These are phyloP conservation scores for Aureobasidium lini DNA, from an alignment of 2,329 filamentous ascomycete species.

Conservation along the genomic window DNA sequence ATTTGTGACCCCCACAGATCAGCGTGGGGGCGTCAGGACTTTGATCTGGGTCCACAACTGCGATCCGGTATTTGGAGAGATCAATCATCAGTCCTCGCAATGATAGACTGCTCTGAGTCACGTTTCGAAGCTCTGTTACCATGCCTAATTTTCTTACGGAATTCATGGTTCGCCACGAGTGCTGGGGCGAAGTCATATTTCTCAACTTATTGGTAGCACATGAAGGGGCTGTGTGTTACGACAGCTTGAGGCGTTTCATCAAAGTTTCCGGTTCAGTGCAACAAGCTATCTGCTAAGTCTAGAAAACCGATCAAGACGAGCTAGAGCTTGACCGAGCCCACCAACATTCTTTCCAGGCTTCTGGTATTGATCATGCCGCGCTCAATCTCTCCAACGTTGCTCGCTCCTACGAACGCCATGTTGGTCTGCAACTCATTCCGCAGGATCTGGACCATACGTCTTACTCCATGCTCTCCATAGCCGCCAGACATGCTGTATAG, in stretches of 20 bases:
- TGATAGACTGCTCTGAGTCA: not conserved
- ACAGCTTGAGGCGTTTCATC: too few species aligned
- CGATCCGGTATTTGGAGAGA: not conserved
- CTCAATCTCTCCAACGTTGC: conserved; percentile 34
- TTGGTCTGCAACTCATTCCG: conserved; percentile 53
- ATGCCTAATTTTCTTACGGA: not conserved
- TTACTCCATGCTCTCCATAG: conserved; percentile 46
- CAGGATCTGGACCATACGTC: conserved; percentile 40
- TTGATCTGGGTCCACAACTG: not conserved
- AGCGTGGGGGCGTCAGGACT: not conserved
- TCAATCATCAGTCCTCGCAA: not conserved
- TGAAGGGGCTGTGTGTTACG: too few species aligned
- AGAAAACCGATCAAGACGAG: not conserved
- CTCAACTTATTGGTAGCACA: too few species aligned
- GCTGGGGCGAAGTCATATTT: too few species aligned
- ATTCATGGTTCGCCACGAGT: too few species aligned
- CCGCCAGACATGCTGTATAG: conserved; percentile 44
- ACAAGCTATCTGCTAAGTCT: too few species aligned
- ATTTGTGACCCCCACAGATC: not conserved
- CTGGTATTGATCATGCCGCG: conserved; percentile 10
- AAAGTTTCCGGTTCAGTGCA: too few species aligned
- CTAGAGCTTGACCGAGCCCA: conserved; percentile 8
- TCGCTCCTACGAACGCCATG: conserved; percentile 56
- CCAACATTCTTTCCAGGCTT: not conserved
- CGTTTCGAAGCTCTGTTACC: not conserved